Percentiles rank a stretch among this genome's conserved stretches.
phyloP scores from a whole-genome alignment of 495 filamentous ascomycete species.

The Penicillium dipodomyicola region DNA sequence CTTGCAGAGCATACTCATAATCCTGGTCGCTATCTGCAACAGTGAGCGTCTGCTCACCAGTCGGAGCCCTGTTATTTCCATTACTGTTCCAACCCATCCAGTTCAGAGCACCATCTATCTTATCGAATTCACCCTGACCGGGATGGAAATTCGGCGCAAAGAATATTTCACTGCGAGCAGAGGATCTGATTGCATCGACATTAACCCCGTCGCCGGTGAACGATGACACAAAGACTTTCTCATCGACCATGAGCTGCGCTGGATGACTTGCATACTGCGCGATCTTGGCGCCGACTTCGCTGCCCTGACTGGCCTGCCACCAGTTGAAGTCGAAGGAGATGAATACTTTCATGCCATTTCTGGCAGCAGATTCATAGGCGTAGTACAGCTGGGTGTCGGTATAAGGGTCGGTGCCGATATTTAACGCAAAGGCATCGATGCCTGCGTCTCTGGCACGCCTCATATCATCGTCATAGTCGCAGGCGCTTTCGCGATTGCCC shows the following conservation, averaged over 20 bases:
- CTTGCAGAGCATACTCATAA: conserved; percentile 47
- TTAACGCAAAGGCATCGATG: conserved; percentile 61
- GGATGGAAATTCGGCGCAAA: conserved; percentile 58
- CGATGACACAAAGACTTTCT: conserved; percentile 55
- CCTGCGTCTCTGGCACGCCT: conserved; percentile 50
- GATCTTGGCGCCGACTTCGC: conserved; percentile 47
- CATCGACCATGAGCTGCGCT: conserved; percentile 55
- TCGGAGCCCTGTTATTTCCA: conserved; percentile 55
- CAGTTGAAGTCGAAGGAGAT: conserved; percentile 63
- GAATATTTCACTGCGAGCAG: conserved; percentile 49
- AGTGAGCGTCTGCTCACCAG: conserved; percentile 38
- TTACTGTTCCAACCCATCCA: conserved; percentile 62
- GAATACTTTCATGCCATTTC: conserved; percentile 59
- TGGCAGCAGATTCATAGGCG: conserved; percentile 57
- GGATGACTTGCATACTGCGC: conserved; percentile 43
- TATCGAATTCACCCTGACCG: conserved; percentile 32
- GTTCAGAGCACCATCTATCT: conserved; percentile 54
- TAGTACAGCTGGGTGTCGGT: conserved; percentile 52
- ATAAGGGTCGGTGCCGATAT: conserved; percentile 54
- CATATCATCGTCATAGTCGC: conserved; percentile 59
- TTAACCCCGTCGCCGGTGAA: conserved; percentile 54
- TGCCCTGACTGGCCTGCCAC: conserved; percentile 42
- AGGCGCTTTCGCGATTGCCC: conserved; percentile 49
- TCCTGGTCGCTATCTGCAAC: conserved; percentile 47
- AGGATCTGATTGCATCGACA: conserved; percentile 39